Conservation (phyloP, 352 stramenopile species). For the Globisporangium camurandrum region DNA sequence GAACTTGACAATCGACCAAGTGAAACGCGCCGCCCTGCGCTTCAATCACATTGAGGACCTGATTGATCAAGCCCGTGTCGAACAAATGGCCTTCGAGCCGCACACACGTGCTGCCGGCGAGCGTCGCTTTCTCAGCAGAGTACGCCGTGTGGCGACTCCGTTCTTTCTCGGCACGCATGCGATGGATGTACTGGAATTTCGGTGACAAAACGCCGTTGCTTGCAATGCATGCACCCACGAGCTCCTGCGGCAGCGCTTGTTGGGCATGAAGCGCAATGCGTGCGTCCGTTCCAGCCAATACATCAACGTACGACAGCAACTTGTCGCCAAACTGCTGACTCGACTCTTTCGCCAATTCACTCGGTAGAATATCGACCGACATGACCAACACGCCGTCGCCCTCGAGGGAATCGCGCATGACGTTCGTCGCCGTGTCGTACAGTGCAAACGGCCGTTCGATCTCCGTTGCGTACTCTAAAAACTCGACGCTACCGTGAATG, state of each 20-base stretch:
- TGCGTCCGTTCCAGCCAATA: constrained; percentile 48
- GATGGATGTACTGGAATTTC: constrained; percentile 90
- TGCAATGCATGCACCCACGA: constrained; percentile 88
- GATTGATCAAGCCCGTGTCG: constrained; percentile 94
- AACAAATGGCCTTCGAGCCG: constrained; percentile 92
- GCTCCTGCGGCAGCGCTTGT: constrained; percentile 60
- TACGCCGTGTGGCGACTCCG: constrained; percentile 62
- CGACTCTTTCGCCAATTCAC: constrained; percentile 91
- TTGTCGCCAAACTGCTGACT: constrained; percentile 94
- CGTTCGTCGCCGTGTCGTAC: constrained; percentile 75
- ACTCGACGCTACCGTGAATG: constrained; percentile 91
- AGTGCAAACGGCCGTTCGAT: constrained; percentile 93
- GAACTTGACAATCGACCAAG: constrained; percentile 89
- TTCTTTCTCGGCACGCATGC: constrained; percentile 81
- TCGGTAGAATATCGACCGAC: constrained; percentile 94
- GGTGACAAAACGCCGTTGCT: constrained; percentile 80
- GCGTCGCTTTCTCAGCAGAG: constrained; percentile 54
- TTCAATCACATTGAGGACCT: constrained; percentile 93
- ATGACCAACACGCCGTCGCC: constrained; percentile 88
- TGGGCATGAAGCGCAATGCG: constrained; percentile 37
- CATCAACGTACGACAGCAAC: constrained; percentile 81
- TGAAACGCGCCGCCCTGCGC: constrained; percentile 82
- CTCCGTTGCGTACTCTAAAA: constrained; percentile 88
- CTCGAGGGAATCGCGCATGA: constrained; percentile 65
- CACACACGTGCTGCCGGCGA: constrained; percentile 75